These are phyloP conservation scores for Ustilago xerochloae DNA, from an alignment of 1,284 basidiomycete genomes.

Conservation along the genomic window DNA sequence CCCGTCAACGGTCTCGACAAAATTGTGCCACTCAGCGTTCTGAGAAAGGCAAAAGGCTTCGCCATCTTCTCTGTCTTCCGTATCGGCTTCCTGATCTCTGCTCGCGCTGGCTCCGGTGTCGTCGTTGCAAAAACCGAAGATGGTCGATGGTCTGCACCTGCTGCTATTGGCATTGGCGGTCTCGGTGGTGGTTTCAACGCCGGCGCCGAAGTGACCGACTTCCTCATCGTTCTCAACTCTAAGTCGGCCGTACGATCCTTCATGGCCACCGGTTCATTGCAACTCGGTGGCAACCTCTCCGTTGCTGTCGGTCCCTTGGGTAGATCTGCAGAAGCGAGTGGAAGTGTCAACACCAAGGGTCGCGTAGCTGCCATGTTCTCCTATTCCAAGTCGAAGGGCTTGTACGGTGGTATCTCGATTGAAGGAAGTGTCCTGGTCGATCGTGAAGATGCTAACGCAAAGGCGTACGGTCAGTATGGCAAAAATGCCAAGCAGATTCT, in stretches of 20 bases:
- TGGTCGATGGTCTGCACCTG: slow-evolving; percentile 92
- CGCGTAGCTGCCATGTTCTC: slow-evolving; percentile 88
- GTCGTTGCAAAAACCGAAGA: slow-evolving; percentile 87
- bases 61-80: slow-evolving; percentile 73
- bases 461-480: slow-evolving; percentile 63
- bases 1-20: slow-evolving; percentile 62
- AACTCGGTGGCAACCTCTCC: slow-evolving; percentile 74
- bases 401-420: slow-evolving; percentile 85
- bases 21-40: slow-evolving; percentile 69
- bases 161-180: slow-evolving; percentile 89
- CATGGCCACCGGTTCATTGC: slow-evolving; percentile 93
- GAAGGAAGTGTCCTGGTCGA: slow-evolving; percentile 96
- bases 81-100: slow-evolving; percentile 73
- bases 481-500: slow-evolving; percentile 62
- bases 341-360: slow-evolving; percentile 85
- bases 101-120: slow-evolving; percentile 84
- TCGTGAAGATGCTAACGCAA: slow-evolving; percentile 79
- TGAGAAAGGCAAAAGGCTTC: slow-evolving; percentile 81
- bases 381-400: slow-evolving; percentile 92
- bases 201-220: slow-evolving; percentile 92
- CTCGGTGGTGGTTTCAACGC: slow-evolving; percentile 82
- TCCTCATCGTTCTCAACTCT: slow-evolving; percentile 90
- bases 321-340: slow-evolving; percentile 91
- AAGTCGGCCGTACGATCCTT: slow-evolving; percentile 80
- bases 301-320: slow-evolving; percentile 92